A percentile compares a stretch with the other conserved stretches of the same genome.
Evolutionary conservation across 1,284 basidiomycete species (phyloP).

Genomic region (Rugiboletus extremiorientalis): DNA sequence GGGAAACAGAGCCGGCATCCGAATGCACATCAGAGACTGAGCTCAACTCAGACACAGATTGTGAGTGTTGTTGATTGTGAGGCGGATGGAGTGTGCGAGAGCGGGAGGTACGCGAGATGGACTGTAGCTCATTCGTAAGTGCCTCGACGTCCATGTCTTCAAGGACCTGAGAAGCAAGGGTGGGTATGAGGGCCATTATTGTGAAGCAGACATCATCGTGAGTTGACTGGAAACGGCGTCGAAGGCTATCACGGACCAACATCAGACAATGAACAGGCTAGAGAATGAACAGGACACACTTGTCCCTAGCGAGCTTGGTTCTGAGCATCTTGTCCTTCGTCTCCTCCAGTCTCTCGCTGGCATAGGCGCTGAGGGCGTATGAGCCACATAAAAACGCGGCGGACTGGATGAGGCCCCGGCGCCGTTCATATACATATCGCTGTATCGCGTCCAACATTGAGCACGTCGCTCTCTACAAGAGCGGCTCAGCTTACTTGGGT

Average conservation of each 20-base stretch:
- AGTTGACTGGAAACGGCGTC: slow-evolving; percentile 77
- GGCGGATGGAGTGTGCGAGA: slow-evolving; percentile 21
- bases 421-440: slow-evolving; percentile 50
- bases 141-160: slow-evolving; percentile 82
- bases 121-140: slow-evolving; percentile 67
- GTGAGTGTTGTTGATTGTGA: slow-evolving; percentile 20
- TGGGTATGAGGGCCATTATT: slow-evolving; percentile 76
- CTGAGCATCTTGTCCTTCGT: slow-evolving; percentile 65
- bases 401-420: slow-evolving; percentile 42
- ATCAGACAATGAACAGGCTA: slow-evolving; percentile 5
- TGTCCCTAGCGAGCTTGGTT: slow-evolving; percentile 69
- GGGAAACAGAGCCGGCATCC: slow-evolving; percentile 47
- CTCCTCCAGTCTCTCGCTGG: slow-evolving; percentile 67
- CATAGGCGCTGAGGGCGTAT: slow-evolving; percentile 70
- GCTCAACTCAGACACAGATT: slow-evolving; percentile 41
- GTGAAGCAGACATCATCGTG: slow-evolving; percentile 85
- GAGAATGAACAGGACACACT: slow-evolving; percentile 47
- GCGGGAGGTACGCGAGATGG: slow-evolving; percentile 27
- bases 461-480: neutral
- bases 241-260: slow-evolving; percentile 50
- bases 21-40: slow-evolving; percentile 50
- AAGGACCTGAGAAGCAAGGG: slow-evolving; percentile 71
- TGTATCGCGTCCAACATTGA: slow-evolving; percentile 41
- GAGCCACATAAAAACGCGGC: slow-evolving; percentile 57
- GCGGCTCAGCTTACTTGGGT: neutral